Evolutionary conservation across 768 basidiomycete species (phyloP).

Genomic region (Leccinum rimulosum): DNA sequence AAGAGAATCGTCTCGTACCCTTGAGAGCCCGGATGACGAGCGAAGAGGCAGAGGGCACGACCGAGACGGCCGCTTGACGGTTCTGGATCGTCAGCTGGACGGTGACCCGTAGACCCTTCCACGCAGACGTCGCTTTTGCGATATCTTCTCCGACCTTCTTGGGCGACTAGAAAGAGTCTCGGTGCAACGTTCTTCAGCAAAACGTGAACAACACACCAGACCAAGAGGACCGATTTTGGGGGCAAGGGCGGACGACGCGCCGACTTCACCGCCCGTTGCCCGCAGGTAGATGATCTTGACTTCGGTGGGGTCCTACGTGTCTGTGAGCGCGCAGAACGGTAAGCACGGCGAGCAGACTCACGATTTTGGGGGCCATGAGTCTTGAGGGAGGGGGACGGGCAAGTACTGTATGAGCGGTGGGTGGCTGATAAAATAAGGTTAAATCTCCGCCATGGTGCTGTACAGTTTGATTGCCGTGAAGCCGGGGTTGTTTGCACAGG

Average conservation of each 20-base stretch:
- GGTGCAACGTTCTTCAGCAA: constrained; percentile 6
- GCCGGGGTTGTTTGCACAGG: constrained; percentile 34
- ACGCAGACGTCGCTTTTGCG: constrained; percentile 95
- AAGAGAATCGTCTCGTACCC: constrained; percentile 51
- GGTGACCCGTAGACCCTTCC: constrained; percentile 99
- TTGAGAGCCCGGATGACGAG: constrained; percentile 98
- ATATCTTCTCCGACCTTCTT: constrained; percentile 99
- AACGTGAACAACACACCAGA: constrained; percentile 62
- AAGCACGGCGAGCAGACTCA: constrained; percentile 32
- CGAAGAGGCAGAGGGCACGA: constrained; percentile 96
- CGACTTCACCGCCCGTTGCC: constrained; percentile 98
- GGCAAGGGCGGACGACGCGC: constrained; percentile 96
- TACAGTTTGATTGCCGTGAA: constrained; percentile 42
- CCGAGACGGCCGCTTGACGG: constrained; percentile 95
- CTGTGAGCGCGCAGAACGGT: constrained; percentile 2
- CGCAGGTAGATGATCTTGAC: constrained; percentile 99
- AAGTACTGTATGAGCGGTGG: not conserved
- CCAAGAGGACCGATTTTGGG: constrained; percentile 99
- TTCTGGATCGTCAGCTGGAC: constrained; percentile 99
- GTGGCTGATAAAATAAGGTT: constrained; percentile 50
- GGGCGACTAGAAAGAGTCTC: constrained; percentile 66
- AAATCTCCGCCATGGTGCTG: constrained; percentile 50
- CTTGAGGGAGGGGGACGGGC: constrained; percentile 15
- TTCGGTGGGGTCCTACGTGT: constrained; percentile 88
- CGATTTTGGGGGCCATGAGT: constrained; percentile 78